phyloP scores from a whole-genome alignment of 768 basidiomycete species.

The Lentinula detonsa region DNA sequence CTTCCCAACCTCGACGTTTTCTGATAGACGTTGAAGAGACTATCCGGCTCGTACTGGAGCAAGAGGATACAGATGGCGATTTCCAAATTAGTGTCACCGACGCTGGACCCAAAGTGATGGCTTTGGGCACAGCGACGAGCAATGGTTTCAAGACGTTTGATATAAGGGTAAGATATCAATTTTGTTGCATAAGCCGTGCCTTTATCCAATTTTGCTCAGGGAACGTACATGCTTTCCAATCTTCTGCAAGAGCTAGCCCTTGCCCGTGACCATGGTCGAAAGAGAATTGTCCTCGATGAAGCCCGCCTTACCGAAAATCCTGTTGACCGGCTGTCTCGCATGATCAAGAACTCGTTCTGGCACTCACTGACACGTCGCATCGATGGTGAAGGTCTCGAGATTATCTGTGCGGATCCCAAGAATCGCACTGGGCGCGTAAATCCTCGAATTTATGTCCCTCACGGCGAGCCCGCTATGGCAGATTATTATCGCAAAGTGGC shows the following conservation, averaged over 20 bases:
- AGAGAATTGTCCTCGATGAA: slow-evolving; percentile 98
- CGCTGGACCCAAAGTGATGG: slow-evolving; percentile 93
- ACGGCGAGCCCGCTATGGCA: slow-evolving; percentile 90
- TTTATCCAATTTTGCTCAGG: slow-evolving; percentile 37
- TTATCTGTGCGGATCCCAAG: slow-evolving; percentile 97
- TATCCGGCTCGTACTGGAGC: slow-evolving; percentile 91
- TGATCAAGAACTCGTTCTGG: slow-evolving; percentile 99
- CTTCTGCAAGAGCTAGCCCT: slow-evolving; percentile 97
- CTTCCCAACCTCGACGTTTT: slow-evolving; percentile 78
- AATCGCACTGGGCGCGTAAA: slow-evolving; percentile 88
- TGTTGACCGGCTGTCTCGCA: slow-evolving; percentile 91
- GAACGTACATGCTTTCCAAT: slow-evolving; percentile 99
- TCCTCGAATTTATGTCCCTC: slow-evolving; percentile 92
- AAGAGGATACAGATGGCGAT: slow-evolving; percentile 96
- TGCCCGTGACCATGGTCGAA: slow-evolving; percentile 90
- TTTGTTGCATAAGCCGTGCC: background rate
- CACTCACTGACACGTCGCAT: slow-evolving; percentile 94
- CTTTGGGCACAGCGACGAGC: slow-evolving; percentile 92
- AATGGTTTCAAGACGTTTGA: slow-evolving; percentile 99
- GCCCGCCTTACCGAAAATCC: slow-evolving; percentile 97
- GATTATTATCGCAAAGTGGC: slow-evolving; percentile 94
- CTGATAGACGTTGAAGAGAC: slow-evolving; percentile 98
- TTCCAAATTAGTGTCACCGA: slow-evolving; percentile 96
- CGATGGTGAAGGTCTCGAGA: slow-evolving; percentile 94
- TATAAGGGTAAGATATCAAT: slow-evolving; percentile 58